Evolutionary conservation across 179 eudicot species (phyloP).

Genomic region (Patellifolia procumbens): DNA sequence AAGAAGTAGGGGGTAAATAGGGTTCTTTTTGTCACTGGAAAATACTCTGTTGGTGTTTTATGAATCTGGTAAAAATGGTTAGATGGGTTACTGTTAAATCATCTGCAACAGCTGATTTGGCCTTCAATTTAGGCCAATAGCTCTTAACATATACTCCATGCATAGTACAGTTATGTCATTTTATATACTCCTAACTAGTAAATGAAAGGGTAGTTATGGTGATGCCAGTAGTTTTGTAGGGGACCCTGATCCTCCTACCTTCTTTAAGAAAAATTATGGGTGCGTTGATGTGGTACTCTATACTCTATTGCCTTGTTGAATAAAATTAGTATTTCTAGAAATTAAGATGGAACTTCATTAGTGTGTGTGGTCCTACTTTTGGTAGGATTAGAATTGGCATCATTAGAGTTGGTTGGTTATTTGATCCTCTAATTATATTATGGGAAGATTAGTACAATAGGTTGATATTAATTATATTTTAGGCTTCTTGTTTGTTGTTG

Average conservation of each 20-base stretch:
- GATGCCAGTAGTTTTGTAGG: conserved; percentile 1
- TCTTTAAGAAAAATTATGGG: conserved; percentile 5
- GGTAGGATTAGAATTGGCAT: background rate
- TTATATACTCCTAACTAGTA: conserved; percentile 7
- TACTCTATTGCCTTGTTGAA: background rate
- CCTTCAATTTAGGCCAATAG: conserved; percentile 17
- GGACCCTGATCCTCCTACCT: conserved; percentile 18
- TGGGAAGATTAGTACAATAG: background rate
- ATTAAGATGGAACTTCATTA: background rate
- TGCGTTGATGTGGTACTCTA: background rate
- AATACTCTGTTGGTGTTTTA: conserved; percentile 1
- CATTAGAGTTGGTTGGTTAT: conserved; percentile 10
- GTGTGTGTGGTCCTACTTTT: background rate
- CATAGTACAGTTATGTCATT: conserved; percentile 11
- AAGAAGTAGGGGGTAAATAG: conserved; percentile 12
- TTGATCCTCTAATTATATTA: background rate
- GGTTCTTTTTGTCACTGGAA: background rate
- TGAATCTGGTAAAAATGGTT: conserved; percentile 18
- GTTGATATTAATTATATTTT: background rate
- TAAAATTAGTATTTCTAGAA: background rate
- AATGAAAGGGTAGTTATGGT: conserved; percentile 18
- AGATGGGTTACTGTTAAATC: conserved; percentile 14
- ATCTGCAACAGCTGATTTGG: conserved; percentile 19
- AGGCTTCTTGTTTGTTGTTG: too few relatives aligned
- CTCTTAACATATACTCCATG: background rate